A percentile compares a stretch with the other conserved stretches of the same genome.
Conservation (phyloP, 805 yeast species). For the Pichia occidentalis region DNA sequence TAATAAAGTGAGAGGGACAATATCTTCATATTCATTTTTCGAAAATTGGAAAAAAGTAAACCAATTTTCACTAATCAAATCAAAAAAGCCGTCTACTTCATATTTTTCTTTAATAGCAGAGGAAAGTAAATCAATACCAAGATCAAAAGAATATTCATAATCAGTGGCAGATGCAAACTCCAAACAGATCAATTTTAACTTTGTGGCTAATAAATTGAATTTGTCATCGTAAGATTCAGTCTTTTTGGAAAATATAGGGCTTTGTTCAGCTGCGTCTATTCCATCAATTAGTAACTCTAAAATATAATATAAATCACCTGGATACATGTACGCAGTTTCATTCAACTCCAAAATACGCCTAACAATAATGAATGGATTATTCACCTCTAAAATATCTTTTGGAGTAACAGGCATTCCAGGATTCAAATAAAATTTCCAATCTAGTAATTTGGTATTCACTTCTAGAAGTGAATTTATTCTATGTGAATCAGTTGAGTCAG, state of each 20-base stretch:
- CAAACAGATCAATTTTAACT: conserved; percentile 41
- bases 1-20: conserved; percentile 8
- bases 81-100: conserved; percentile 11
- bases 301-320: conserved; percentile 36
- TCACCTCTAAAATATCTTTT: conserved; percentile 18
- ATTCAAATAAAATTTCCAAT: conserved; percentile 27
- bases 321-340: conserved; percentile 41
- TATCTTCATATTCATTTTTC: conserved; percentile 34
- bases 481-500: conserved; percentile 1
- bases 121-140: conserved; percentile 35
- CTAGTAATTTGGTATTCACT: conserved; percentile 20
- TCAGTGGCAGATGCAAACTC: conserved; percentile 62
- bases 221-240: conserved; percentile 10
- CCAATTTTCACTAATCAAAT: conserved; percentile 43
- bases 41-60: conserved; percentile 69
- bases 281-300: conserved; percentile 37
- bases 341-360: conserved; percentile 45
- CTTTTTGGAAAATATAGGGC: conserved; percentile 7
- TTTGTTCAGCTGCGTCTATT: conserved; percentile 23
- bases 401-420: conserved; percentile 29
- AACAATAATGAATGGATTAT: conserved; percentile 24
- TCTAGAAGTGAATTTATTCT: conserved; percentile 17
- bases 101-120: conserved; percentile 12
- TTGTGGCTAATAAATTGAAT: conserved; percentile 22
- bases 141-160: conserved; percentile 49